Base-by-base conservation (phyloP, 140 eudicot genomes). In the Artemisia princeps region DNA sequence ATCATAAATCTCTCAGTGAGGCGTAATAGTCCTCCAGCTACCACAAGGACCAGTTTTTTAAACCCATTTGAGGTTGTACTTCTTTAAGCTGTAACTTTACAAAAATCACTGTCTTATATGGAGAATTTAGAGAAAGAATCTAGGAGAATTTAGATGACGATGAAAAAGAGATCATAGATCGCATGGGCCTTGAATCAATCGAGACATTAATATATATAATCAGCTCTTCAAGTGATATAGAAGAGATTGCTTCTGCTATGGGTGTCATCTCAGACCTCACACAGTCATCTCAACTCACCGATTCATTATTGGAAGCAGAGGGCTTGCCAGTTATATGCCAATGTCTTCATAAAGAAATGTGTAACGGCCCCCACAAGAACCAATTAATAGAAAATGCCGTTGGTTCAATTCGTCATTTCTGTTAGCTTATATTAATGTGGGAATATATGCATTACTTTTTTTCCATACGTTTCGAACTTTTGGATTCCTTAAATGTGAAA, bases 1-100 rank as follows among this genome's bases (percentile, higher is more conserved):
- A 88, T 92, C 58, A 63, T 92, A 44, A 92, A 92, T 69, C 96
- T 92, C 59, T 92, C 99, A n/a, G 95, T 92, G 30, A 95, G 99
- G 11, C 95, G 96, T 7, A 92, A 92, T 71, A 89, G 99, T 78
- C 99, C 99, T 55, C 99, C 99, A 4, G 95, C 99, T 24, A 83
- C 95, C 74, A 92, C 99, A 48, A 84, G 84, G 79, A 92, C 90
- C 33, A 88, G 96, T n/a, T 92, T 85, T 71, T 71, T 92, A 74
- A 92, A 92, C 74, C 96, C 96, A 22, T 92, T 92, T 48, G 96
- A 88, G 69, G 96, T 95, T 13, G 85, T 82, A 62, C 96, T 92
- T 68, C 90, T 92, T 55, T 73, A 90, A 6, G 7, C 7, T 30
- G 37, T 30, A 4, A 30, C 19, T 17, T 17, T 17, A 17, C 19